phyloP scores from a whole-genome alignment of 176 grass and related monocot genomes.

The Triticum urartu region DNA sequence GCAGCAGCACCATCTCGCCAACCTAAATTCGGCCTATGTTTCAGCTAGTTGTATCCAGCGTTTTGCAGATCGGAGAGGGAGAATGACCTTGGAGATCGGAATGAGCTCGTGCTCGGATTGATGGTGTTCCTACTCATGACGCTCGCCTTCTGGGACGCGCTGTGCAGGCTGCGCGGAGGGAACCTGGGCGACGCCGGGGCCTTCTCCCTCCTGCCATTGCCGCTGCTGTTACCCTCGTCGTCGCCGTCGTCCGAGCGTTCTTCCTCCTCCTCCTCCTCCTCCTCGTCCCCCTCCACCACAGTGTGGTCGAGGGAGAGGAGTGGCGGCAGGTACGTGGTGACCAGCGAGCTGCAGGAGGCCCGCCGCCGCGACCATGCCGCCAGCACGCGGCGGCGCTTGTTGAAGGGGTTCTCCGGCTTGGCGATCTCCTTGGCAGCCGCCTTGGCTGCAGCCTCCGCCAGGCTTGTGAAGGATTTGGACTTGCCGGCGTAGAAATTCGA shows the following conservation, averaged over 20 bases:
- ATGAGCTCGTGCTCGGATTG: not conserved
- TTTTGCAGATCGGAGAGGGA: constrained; percentile 74
- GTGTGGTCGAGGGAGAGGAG: constrained; percentile 46
- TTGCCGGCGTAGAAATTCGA: constrained; percentile 90
- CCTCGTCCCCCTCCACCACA: constrained; percentile 57
- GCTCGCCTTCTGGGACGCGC: constrained; percentile 3
- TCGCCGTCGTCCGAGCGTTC: constrained; percentile 20
- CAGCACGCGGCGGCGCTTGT: constrained; percentile 68
- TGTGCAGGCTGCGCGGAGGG: constrained; percentile 27
- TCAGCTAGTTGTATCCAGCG: constrained; percentile 34
- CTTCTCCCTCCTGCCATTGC: not conserved
- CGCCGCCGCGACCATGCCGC: constrained; percentile 46
- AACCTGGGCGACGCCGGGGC: constrained; percentile 11
- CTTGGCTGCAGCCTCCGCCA: constrained; percentile 50
- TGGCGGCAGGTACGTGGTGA: constrained; percentile 47
- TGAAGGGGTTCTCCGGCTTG: constrained; percentile 92
- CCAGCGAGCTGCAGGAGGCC: constrained; percentile 68
- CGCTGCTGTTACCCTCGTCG: not conserved
- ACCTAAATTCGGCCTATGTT: constrained; percentile 25
- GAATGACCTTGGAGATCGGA: constrained; percentile 57
- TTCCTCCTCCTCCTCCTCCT: constrained; percentile 29
- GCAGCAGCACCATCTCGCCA: constrained; percentile 13
- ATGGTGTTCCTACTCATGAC: constrained; percentile 4
- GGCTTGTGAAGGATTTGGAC: constrained; percentile 79
- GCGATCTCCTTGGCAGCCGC: constrained; percentile 56